A percentile compares a stretch with the other conserved stretches of the same genome.
Conservation (phyloP, 116 monocot species). For the Trichopus zeylanicus region DNA sequence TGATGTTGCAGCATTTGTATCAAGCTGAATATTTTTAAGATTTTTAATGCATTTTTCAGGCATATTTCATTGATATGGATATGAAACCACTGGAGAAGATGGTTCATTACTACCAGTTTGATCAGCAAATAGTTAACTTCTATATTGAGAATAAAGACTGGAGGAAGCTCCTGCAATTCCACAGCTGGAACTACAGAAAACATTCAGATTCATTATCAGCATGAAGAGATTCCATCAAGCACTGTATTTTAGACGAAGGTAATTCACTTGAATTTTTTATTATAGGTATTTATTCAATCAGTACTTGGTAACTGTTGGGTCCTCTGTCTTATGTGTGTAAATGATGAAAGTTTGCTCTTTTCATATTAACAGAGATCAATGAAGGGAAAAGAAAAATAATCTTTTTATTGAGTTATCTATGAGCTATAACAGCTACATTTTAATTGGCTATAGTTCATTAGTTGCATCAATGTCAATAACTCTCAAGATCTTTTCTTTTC, state of each 20-base stretch:
- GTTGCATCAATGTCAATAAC: too few species aligned
- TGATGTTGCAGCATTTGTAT: not conserved
- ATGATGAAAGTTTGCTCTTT: not conserved
- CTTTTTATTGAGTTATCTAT: not conserved
- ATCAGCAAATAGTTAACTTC: constrained; percentile 61
- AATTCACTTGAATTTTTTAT: not conserved
- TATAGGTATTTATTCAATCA: not conserved
- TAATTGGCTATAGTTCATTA: not conserved
- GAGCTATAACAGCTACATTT: not conserved
- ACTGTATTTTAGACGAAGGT: not conserved
- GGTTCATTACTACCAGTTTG: constrained; percentile 72
- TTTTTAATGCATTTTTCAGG: constrained; percentile 26
- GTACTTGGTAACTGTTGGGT: not conserved
- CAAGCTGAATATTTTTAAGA: not conserved
- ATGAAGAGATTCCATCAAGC: not conserved
- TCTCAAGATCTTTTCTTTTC: too few species aligned
- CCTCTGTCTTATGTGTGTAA: not conserved
- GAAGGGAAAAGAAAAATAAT: not conserved
- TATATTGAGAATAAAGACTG: constrained; percentile 21
- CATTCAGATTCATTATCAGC: constrained; percentile 7
- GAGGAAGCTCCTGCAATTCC: constrained; percentile 4
- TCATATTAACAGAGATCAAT: not conserved
- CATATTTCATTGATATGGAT: constrained; percentile 75
- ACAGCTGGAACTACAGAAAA: not conserved
- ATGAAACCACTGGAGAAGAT: constrained; percentile 76